Conservation (phyloP, 2,329 filamentous ascomycete species). For the Pleurostoma richardsiae region DNA sequence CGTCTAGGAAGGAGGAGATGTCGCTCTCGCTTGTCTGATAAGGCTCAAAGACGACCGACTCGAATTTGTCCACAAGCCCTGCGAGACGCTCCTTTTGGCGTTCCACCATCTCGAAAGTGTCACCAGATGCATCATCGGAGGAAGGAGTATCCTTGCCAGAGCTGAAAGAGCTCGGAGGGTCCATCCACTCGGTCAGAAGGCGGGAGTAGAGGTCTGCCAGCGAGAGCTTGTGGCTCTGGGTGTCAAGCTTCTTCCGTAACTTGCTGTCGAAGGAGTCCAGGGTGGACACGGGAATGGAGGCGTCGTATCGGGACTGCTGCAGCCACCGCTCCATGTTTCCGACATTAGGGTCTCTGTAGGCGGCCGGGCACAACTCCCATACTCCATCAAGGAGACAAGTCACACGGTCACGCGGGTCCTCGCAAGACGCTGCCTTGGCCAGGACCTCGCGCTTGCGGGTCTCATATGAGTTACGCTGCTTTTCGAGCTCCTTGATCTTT, state of each 20-base stretch:
- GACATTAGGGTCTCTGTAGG: slow-evolving; percentile 8
- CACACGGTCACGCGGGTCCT: slow-evolving; percentile 11
- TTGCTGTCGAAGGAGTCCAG: slow-evolving; percentile 22
- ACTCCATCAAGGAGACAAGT: slow-evolving; percentile 14
- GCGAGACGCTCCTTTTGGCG: slow-evolving; percentile 27
- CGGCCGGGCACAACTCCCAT: slow-evolving; percentile 12
- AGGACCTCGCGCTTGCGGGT: slow-evolving; percentile 35
- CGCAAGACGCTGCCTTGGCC: slow-evolving; percentile 16
- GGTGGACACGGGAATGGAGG: slow-evolving; percentile 24
- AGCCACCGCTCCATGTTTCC: slow-evolving; percentile 26
- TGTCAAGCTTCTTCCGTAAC: slow-evolving; percentile 24
- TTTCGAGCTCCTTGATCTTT: slow-evolving; percentile 22
- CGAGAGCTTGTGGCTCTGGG: slow-evolving; percentile 26
- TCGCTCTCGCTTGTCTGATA: slow-evolving; percentile 22
- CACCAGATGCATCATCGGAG: slow-evolving; percentile 10
- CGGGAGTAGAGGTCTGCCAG: slow-evolving; percentile 27
- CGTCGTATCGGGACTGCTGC: slow-evolving; percentile 27
- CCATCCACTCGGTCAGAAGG: slow-evolving; percentile 32
- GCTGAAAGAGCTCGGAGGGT: slow-evolving; percentile 2
- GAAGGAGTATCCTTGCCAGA: too few relatives aligned
- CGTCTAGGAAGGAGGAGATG: slow-evolving; percentile 23
- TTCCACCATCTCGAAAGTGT: slow-evolving; percentile 23
- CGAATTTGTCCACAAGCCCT: slow-evolving; percentile 30
- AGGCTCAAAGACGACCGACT: slow-evolving; percentile 29
- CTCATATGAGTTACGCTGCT: slow-evolving; percentile 21